Evolutionary conservation across 352 stramenopile genomes (phyloP), one percentile per base, ranked within the genome.

Genomic region (Phytophthora citrophthora): DNA sequence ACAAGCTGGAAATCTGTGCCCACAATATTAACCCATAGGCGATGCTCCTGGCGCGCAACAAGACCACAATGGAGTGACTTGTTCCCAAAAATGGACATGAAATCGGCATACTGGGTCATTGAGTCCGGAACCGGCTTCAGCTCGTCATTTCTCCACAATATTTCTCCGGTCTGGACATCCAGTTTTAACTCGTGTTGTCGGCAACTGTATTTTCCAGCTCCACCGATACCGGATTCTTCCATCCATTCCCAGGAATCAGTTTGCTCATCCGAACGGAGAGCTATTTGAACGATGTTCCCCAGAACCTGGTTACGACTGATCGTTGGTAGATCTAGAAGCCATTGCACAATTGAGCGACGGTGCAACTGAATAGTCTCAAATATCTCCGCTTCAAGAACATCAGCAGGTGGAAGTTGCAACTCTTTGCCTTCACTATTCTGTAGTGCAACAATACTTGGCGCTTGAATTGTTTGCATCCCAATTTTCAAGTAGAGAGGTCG

Each of bases 111-210:
- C 55, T 97, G 90, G 1, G 88, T 93, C 90, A 97, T 97, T 2
- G 86, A 94, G 61, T 96, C 90, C 4, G 89, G 90, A n/a, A 97
- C 84, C 11, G 90, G 90, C 54, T 95, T 96, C 4, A 97, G 65
- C 54, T 96, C 90, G 47, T 96, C 90, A 55, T 97, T 96, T 59
- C 90, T 82, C 90, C 90, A 97, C 47, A 97, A 57, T 62, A 97
- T 95, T 49, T 97, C 88, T 24, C 86, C 89, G 2, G 85, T 94
- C 61, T 97, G 89, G 1, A 85, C 79, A 52, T 97, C 88, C 7
- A 97, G 45, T 52, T 94, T 95, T 45, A 97, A 68, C 45, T 96
- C 86, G 27, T 91, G 91, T 48, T 82, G 81, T 29, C 54, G 60
- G 48, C 89, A 96, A 11, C 68, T 68, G 48, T 88, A 97, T 50